These are phyloP conservation scores for Phytophthora citricola DNA, from an alignment of 352 stramenopile species.

Conservation along the genomic window DNA sequence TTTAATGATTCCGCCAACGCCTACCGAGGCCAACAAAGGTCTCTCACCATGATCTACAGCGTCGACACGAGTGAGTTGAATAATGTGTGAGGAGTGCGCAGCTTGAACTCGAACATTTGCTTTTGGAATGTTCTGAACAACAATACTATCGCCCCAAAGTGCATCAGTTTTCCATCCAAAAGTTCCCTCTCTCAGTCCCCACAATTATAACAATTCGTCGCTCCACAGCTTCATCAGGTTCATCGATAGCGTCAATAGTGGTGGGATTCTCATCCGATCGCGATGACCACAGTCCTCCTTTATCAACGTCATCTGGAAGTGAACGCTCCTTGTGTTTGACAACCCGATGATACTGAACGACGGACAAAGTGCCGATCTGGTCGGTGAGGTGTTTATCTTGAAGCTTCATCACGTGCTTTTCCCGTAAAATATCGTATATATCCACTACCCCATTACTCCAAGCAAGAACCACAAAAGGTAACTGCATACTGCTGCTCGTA, in stretches of 20 bases:
- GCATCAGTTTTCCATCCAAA: slow-evolving; percentile 39
- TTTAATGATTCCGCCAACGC: slow-evolving; percentile 67
- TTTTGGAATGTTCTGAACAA: slow-evolving; percentile 30
- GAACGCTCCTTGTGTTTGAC: not conserved
- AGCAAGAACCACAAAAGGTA: slow-evolving; percentile 45
- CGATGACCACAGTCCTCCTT: slow-evolving; percentile 11
- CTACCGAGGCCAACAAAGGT: slow-evolving; percentile 44
- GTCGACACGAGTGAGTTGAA: slow-evolving; percentile 39
- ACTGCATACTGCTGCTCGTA: slow-evolving; percentile 6
- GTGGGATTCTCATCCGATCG: slow-evolving; percentile 7
- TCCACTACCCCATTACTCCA: slow-evolving; percentile 65
- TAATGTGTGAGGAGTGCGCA: slow-evolving; percentile 61
- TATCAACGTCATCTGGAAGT: slow-evolving; percentile 1
- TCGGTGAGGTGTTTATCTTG: slow-evolving; percentile 53
- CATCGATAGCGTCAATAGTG: not conserved
- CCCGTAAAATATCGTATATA: slow-evolving; percentile 33
- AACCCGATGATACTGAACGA: slow-evolving; percentile 18
- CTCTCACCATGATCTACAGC: slow-evolving; percentile 5
- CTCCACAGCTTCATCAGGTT: not conserved
- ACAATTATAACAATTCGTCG: slow-evolving; percentile 33
- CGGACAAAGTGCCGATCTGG: slow-evolving; percentile 45
- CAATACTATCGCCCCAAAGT: not conserved
- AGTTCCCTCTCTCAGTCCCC: slow-evolving; percentile 51
- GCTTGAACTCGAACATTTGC: slow-evolving; percentile 22
- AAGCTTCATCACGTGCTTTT: slow-evolving; percentile 42